Evolutionary conservation across 768 basidiomycete species (phyloP).

Genomic region (Lactifluus rugatus): DNA sequence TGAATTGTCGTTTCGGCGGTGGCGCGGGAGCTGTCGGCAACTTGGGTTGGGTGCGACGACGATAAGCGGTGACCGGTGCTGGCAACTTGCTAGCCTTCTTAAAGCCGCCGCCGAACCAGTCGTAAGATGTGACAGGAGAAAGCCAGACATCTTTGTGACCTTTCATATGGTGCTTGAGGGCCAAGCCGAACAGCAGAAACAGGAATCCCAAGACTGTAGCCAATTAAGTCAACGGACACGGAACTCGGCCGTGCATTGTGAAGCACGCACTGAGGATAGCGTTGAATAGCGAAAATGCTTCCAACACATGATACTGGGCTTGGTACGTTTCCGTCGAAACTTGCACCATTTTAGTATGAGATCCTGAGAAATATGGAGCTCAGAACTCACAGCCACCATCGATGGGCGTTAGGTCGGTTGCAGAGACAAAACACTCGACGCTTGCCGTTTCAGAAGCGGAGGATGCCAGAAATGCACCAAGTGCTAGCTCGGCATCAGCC

Average conservation of each 20-base stretch:
- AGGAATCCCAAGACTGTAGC: constrained; percentile 41
- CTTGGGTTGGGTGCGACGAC: constrained; percentile 10
- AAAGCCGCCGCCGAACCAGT: constrained; percentile 47
- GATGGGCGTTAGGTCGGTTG: constrained; percentile 40
- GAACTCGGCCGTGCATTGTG: not conserved
- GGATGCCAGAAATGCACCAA: constrained; percentile 61
- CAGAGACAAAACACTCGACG: constrained; percentile 69
- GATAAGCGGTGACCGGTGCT: constrained; percentile 30
- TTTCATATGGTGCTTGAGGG: constrained; percentile 34
- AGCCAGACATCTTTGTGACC: constrained; percentile 53
- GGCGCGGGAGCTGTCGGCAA: not conserved
- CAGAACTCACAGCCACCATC: constrained; percentile 53
- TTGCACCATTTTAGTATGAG: constrained; percentile 23
- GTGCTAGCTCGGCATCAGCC: constrained; percentile 36
- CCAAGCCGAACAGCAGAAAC: constrained; percentile 35
- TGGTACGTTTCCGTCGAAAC: constrained; percentile 82
- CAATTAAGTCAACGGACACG: constrained; percentile 14
- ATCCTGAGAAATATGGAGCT: not conserved
- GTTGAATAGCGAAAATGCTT: constrained; percentile 73
- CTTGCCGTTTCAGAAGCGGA: constrained; percentile 73
- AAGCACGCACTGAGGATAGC: constrained; percentile 49
- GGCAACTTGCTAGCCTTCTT: constrained; percentile 32
- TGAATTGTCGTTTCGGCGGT: constrained; percentile 12
- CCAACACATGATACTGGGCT: constrained; percentile 79
- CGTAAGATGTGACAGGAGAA: constrained; percentile 56